phyloP scores from a whole-genome alignment of 371 early-diverging fungal genomes.

The Rhizopus sp. region DNA sequence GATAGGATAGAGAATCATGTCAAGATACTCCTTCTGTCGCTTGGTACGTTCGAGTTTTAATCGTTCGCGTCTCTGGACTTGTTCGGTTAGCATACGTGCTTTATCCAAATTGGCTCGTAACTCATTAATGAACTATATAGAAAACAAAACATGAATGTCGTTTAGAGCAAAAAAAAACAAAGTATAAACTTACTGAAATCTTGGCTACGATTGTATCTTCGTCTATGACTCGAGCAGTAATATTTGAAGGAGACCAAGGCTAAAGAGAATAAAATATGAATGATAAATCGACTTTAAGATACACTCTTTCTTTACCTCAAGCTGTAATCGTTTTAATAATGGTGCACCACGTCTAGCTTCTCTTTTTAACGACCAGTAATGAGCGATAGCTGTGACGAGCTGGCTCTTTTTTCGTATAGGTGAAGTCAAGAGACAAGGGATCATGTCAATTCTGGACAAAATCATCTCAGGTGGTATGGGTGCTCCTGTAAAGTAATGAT shows the following conservation, averaged over 20 bases:
- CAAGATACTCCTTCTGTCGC: slow-evolving; percentile 66
- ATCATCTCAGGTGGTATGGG: slow-evolving; percentile 73
- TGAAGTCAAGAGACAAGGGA: slow-evolving; percentile 43
- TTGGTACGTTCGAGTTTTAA: slow-evolving; percentile 70
- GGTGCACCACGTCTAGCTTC: slow-evolving; percentile 89
- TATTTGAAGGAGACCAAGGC: slow-evolving; percentile 94
- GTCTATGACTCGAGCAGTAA: slow-evolving; percentile 38
- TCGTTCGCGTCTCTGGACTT: slow-evolving; percentile 86
- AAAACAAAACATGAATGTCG: background rate
- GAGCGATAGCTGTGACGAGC: slow-evolving; percentile 69
- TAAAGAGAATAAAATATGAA: slow-evolving; percentile 19
- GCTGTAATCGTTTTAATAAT: slow-evolving; percentile 87
- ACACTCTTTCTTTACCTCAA: slow-evolving; percentile 65
- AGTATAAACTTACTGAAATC: too few species aligned
- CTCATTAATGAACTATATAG: slow-evolving; percentile 34
- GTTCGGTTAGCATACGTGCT: slow-evolving; percentile 80
- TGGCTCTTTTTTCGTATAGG: slow-evolving; percentile 53
- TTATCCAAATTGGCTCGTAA: slow-evolving; percentile 85
- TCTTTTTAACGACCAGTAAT: slow-evolving; percentile 95
- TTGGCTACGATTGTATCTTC: slow-evolving; percentile 20
- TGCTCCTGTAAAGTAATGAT: slow-evolving; percentile 56
- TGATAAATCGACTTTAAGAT: background rate
- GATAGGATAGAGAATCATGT: slow-evolving; percentile 74
- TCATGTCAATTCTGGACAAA: slow-evolving; percentile 60
- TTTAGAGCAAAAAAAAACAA: too few species aligned